A percentile compares a stretch with the other conserved stretches of the same genome.
These are phyloP conservation scores for Euphorbia tirucalli DNA, from an alignment of 345 rosid species.

Conservation along the genomic window DNA sequence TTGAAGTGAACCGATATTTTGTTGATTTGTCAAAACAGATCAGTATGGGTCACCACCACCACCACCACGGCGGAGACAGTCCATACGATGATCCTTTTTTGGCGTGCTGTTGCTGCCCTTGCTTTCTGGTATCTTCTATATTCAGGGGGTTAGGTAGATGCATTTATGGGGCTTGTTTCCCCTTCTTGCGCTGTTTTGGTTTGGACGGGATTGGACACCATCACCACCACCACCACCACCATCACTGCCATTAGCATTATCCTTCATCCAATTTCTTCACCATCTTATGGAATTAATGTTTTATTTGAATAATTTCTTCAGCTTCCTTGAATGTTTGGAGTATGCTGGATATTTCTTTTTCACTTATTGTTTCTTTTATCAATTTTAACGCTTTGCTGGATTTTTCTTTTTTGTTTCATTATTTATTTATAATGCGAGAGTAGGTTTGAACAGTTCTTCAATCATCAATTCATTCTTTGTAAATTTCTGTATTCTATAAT, in stretches of 20 bases:
- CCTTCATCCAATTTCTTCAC: no score
- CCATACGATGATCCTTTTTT: conserved; percentile 17
- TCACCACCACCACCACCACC: conserved; percentile 25
- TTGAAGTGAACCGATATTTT: no score
- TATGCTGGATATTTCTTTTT: no score
- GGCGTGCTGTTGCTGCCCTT: conserved; percentile 45
- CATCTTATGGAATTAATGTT: no score
- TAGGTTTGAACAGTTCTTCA: no score
- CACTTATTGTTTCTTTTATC: no score
- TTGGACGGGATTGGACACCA: conserved; percentile 20
- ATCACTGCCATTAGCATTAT: conserved; percentile 14
- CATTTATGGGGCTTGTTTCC: conserved; percentile 27
- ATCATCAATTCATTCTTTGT: no score
- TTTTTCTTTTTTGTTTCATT: no score
- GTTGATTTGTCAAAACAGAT: no score
- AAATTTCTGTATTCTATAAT: no score
- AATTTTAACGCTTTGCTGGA: not conserved
- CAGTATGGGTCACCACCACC: conserved; percentile 23
- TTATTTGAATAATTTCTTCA: no score
- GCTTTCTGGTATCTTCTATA: conserved; percentile 25
- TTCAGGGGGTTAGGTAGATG: conserved; percentile 33
- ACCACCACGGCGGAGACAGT: conserved; percentile 17
- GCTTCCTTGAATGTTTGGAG: not conserved
- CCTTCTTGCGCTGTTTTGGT: conserved; percentile 39
- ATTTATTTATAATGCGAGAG: no score